These are phyloP conservation scores for Strigomonas galati DNA, from an alignment of 208 protist genomes.

Conservation along the genomic window DNA sequence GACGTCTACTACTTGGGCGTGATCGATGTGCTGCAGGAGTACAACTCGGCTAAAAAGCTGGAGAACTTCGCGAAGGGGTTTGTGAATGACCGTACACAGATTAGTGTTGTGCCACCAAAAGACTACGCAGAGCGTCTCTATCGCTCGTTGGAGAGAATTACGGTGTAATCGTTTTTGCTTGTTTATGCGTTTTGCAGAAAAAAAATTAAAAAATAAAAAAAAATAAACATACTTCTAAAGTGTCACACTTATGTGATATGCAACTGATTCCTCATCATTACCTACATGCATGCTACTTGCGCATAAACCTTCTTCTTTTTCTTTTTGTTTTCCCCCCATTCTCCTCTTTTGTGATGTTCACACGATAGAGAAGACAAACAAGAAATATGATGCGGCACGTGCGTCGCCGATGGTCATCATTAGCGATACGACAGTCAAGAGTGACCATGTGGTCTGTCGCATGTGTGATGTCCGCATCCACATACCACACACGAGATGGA, in stretches of 20 bases:
- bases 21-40: conserved; percentile 92
- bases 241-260: too few relatives aligned
- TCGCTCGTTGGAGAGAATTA: conserved; percentile 73
- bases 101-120: conserved; percentile 84
- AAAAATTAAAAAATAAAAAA: conserved; percentile 17
- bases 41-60: conserved; percentile 78
- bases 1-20: conserved; percentile 92
- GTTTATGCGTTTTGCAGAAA: conserved; percentile 6
- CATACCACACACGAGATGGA: too few relatives aligned
- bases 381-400: not conserved
- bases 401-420: not conserved
- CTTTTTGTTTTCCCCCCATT: not conserved
- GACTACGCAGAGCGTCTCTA: conserved; percentile 83
- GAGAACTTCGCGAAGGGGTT: conserved; percentile 88
- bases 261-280: too few relatives aligned
- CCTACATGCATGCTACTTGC: too few relatives aligned
- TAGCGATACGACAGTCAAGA: not conserved
- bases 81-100: conserved; percentile 54
- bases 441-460: not conserved
- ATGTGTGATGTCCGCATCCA: too few relatives aligned
- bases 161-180: conserved; percentile 26
- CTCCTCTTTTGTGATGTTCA: too few relatives aligned
- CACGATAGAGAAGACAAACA: not conserved
- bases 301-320: conserved; percentile 8
- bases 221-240: too few relatives aligned